Evolutionary conservation across 257 asterid species (phyloP).

Genomic region (Verbascum thapsus): DNA sequence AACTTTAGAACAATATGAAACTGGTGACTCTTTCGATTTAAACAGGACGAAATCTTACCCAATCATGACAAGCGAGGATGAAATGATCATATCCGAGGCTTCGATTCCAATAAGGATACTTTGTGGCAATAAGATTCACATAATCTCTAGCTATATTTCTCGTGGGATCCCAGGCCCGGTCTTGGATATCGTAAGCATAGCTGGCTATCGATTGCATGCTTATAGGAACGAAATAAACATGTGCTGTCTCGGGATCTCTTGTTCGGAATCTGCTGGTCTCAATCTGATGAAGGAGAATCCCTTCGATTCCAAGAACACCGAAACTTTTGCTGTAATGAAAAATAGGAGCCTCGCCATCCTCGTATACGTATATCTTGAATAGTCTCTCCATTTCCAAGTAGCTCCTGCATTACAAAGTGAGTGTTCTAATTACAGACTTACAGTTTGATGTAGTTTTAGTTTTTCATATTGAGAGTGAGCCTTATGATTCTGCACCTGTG

Average conservation of each 20-base stretch:
- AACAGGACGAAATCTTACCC: constrained; percentile 49
- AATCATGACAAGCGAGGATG: constrained; percentile 62
- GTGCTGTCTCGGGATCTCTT: constrained; percentile 44
- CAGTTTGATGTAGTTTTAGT: too few relatives aligned
- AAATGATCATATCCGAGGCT: constrained; percentile 53
- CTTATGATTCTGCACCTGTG: constrained; percentile 41
- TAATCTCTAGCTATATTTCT: constrained; percentile 52
- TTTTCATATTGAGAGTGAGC: background rate
- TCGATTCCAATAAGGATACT: constrained; percentile 60
- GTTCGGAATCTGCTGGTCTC: constrained; percentile 58
- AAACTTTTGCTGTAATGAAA: constrained; percentile 54
- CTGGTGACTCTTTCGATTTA: too few relatives aligned
- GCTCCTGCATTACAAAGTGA: constrained; percentile 39
- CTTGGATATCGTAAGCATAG: constrained; percentile 38
- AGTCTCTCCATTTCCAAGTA: constrained; percentile 65
- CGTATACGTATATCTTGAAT: constrained; percentile 53
- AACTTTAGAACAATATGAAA: too few relatives aligned
- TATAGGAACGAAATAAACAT: constrained; percentile 44
- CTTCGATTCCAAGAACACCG: constrained; percentile 57
- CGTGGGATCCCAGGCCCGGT: constrained; percentile 52
- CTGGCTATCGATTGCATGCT: constrained; percentile 47
- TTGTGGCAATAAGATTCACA: constrained; percentile 40
- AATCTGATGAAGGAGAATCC: constrained; percentile 54
- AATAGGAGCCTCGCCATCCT: constrained; percentile 65
- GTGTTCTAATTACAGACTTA: background rate